Percentiles rank a stretch among this genome's conserved stretches.
These are phyloP conservation scores for Xerophyta viscosa DNA, from an alignment of 106 monocot genomes.

Conservation along the genomic window DNA sequence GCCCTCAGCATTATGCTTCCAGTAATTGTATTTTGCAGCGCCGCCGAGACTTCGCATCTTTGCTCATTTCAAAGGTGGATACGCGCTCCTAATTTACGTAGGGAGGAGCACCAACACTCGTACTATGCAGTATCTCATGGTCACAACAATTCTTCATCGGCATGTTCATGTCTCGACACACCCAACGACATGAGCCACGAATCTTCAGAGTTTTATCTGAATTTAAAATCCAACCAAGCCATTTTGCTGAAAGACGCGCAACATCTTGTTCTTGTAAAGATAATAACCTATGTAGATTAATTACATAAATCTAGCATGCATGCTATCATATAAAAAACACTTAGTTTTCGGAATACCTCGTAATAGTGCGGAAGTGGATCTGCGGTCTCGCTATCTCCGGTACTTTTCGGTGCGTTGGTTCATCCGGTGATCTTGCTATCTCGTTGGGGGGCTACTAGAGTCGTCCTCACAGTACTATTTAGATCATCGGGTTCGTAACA, in stretches of 20 bases:
- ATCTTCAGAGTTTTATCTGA: conserved; percentile 4
- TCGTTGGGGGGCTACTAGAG: no score
- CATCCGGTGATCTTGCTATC: no score
- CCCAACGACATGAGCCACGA: conserved; percentile 21
- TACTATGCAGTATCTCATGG: conserved; percentile 45
- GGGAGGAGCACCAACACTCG: conserved; percentile 54
- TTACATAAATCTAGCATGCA: no score
- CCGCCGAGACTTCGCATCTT: conserved; percentile 37
- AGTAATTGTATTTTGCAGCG: conserved; percentile 39
- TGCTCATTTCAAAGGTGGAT: conserved; percentile 26
- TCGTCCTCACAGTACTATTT: no score
- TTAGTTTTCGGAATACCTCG: no score
- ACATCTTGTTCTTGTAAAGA: conserved; percentile 10
- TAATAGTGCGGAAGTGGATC: no score
- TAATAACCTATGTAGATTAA: no score
- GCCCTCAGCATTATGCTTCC: conserved; percentile 16
- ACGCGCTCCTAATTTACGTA: conserved; percentile 22
- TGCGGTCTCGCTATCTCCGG: no score
- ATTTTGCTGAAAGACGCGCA: conserved; percentile 1
- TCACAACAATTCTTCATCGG: conserved; percentile 17
- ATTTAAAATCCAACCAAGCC: conserved; percentile 3
- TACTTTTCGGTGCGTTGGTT: no score
- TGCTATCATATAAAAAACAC: no score
- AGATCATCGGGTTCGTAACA: no score
- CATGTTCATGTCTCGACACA: conserved; percentile 18